Evolutionary conservation across 2,329 filamentous ascomycete genomes (phyloP).

Genomic region (Alternaria ethzedia): DNA sequence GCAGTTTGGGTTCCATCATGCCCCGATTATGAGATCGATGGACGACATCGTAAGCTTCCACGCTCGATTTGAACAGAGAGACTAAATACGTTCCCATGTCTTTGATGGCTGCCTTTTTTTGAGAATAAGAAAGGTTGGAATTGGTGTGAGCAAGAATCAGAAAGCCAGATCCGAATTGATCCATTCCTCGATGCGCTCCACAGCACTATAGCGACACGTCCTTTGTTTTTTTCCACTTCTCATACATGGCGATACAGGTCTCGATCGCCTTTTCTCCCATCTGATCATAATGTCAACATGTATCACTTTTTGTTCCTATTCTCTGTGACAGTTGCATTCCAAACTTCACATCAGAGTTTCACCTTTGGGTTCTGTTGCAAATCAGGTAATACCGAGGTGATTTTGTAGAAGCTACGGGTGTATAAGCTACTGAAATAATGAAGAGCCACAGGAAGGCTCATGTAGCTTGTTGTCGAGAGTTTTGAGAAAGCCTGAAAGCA

Average conservation of each 20-base stretch:
- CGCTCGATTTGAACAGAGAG: not conserved
- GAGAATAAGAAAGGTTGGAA: not conserved
- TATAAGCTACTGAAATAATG: not conserved
- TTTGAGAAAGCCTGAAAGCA: not conserved
- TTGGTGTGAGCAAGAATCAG: not conserved
- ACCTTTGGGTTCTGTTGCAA: not conserved
- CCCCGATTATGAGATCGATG: not conserved
- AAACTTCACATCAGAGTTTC: not conserved
- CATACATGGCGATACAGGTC: not conserved
- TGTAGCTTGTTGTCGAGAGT: not conserved
- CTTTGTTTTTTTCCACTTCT: not conserved
- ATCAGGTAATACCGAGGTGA: no score
- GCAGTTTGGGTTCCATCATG: not conserved
- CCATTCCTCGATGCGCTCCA: not conserved
- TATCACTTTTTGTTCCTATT: not conserved
- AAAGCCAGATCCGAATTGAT: not conserved
- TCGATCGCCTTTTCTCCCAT: no score
- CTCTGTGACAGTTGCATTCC: not conserved
- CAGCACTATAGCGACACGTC: not conserved
- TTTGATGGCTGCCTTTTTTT: not conserved
- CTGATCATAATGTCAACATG: not conserved
- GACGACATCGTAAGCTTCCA: not conserved
- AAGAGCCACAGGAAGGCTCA: not conserved
- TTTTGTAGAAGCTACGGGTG: not conserved
- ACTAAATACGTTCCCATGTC: not conserved